Conservation (phyloP, 495 filamentous ascomycete genomes). For the Lepidopterella palustris region DNA sequence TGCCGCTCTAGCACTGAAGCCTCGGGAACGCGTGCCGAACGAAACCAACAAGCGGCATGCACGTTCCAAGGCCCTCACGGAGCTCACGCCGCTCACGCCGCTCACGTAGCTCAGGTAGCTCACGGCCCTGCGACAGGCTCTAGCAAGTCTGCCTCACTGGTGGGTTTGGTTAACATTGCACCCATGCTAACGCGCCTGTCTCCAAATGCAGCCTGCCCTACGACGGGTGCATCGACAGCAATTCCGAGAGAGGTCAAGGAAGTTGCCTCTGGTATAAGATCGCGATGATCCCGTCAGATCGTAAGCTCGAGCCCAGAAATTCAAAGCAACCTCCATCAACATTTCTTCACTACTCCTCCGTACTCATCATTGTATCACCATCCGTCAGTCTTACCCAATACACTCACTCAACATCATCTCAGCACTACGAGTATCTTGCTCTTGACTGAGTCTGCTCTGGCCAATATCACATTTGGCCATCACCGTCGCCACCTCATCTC, state of each 20-base stretch:
- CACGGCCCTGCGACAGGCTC: not conserved
- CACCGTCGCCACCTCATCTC: conserved; percentile 5
- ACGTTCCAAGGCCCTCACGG: too few relatives aligned
- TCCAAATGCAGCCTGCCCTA: conserved; percentile 7
- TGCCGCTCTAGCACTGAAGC: not conserved
- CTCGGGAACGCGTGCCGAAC: not conserved
- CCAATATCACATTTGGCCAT: not conserved
- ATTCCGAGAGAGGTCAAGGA: conserved; percentile 17
- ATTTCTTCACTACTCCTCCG: not conserved
- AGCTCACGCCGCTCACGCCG: too few relatives aligned
- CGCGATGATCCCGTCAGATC: not conserved
- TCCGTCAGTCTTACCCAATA: not conserved
- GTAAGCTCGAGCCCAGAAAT: not conserved
- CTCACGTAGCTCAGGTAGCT: too few relatives aligned
- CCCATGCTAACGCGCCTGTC: conserved; percentile 18
- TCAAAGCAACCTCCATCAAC: not conserved
- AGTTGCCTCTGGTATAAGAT: not conserved
- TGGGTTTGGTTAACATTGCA: not conserved
- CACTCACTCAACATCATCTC: not conserved
- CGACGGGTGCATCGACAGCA: conserved; percentile 4
- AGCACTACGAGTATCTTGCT: not conserved
- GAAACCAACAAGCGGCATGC: not conserved
- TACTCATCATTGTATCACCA: not conserved
- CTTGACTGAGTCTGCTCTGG: not conserved
- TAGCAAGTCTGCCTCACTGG: not conserved